Base-by-base conservation (phyloP, 768 basidiomycete genomes). In the Udeniomyces megalosporus region DNA sequence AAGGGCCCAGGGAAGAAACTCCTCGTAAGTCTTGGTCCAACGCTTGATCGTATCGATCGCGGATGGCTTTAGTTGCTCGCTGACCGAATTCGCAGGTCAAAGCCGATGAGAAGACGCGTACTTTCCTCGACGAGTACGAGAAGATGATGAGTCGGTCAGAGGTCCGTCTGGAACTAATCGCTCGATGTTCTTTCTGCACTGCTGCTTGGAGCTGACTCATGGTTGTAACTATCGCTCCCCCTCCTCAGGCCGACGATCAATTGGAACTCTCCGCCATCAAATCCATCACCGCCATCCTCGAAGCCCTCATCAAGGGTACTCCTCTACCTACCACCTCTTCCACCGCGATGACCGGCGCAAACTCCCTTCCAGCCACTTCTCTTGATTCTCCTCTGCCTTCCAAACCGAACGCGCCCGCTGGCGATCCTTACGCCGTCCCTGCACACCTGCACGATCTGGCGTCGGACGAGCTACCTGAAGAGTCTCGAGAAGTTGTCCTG, bases 391-490 rank as follows among this genome's bases (percentile, higher is more conserved):
- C 58, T 15, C 61, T 22, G 3, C 42, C 64, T 51, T 31, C 64
- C 20, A 42, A 42, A 17, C 38, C 38, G 8, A 28, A 56, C 15
- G 12, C 22, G 4, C 35, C 44, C 34, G 28, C 24, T 15, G 28
- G 35, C 28, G 54, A 56, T n/a, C 34, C 58, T 35, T 60, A 47
- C 48, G 66, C 71, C 54, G 88, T 95, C 47, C 90, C 90, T 28
- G 87, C 88, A n/a, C 95, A 99, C 75, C 80, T 97, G 22, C 88
- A 89, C 74, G 95, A 97, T 75, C 79, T 99, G 47, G 86, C 90
- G 71, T 91, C 95, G 75, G 88, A 90, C 57, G 95, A 99, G 71
- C 80, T 99, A 47, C 93, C 95, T 26, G 95, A 99, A 76, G 88
- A 88, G 0, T 78, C 82, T 69, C 85, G 93, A 38, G 89, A 86